Base-by-base conservation (phyloP, 345 rosid genomes). In the Pelargonium nanum region DNA sequence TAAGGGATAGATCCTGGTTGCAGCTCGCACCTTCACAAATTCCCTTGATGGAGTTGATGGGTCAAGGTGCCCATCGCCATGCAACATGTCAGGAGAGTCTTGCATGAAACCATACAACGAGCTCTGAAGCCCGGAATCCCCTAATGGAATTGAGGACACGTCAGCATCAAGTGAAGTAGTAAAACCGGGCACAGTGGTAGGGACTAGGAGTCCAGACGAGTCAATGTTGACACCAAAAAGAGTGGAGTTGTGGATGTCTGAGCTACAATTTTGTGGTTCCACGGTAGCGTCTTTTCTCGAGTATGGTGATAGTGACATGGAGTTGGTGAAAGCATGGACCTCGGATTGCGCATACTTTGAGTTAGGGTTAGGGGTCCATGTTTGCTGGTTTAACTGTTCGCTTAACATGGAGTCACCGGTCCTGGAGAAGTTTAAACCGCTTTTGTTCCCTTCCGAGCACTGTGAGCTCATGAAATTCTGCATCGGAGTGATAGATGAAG, bases 131-230 rank as follows among this genome's bases (percentile, higher is more conserved):
- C 80, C 85, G 66, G 81, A 66, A 56, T 80, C 81, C 60, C 77
- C 79, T 64, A 78, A 60, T 23, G 87, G 75, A 67, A 78, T 76
- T 19, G 89, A 78, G 24, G 87, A 73, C 67, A 76, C 81, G 67
- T 81, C 84, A 69, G 75, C 63, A 66, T 80, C 77, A 61, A 65
- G 68, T 67, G 72, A 64, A 51, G 81, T 65, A 45, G 75, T 53
- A 73, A 69, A 77, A 54, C 73, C 67, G 10, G 82, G 82, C 51
- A 80, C 78, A 1, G 82, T 75, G 50, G 78, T 68, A 24, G 93
- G 93, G 20, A 81, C 79, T 21, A 81, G 68, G 51, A 83, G 89
- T n/a, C 89, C 89, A 66, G 85, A 72, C 9, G 80, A 81, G 72
- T 78, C 84, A 2, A 76, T 66, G 66, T 86, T 81, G 66, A 77